Base-by-base conservation (phyloP, 257 asterid species). In the Nicotiana noctiflora region DNA sequence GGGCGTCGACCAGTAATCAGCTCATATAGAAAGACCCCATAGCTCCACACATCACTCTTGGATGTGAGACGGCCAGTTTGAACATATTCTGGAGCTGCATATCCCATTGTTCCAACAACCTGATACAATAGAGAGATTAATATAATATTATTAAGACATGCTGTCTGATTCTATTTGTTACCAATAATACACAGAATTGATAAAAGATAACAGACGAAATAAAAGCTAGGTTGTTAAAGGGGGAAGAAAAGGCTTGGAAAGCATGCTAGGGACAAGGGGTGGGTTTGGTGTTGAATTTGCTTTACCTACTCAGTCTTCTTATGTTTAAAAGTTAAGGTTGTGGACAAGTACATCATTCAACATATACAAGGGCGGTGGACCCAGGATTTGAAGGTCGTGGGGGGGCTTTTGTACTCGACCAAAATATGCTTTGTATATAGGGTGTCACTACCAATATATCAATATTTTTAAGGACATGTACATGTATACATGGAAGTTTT, bases 31-130 rank as follows among this genome's bases (percentile, higher is more conserved):
- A 95, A 93, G 63, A 95, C 97, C 11, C 99, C 99, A 2, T 84
- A 95, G 90, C 99, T 93, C 98, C 98, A 95, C 15, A 93, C 98
- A 31, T 95, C 99, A 10, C 93, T 93, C 86, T 92, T 95, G 76
- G 94, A 90, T 17, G 98, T 93, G 56, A 95, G 93, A 64, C 94
- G 98, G 3, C 99, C 99, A 0, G 97, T 95, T 85, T 92, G 97
- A 49, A 95, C 62, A 87, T 95, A 95, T 82, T 95, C 99, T 0
- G 99, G 99, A 61, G 99, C 98, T 9, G 99, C 99, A 72, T 95
- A 95, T 23, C 99, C 99, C 92, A 92, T 83, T 0, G 99, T 93
- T 77, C 99, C 99, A 18, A 95, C 98, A 75, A 95, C 98, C 99
- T 93, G 89, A 81, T 6, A 61, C 5, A 53, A 34, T 21, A 61